Base-by-base conservation (phyloP, 257 asterid genomes). In the Vinca minor region DNA sequence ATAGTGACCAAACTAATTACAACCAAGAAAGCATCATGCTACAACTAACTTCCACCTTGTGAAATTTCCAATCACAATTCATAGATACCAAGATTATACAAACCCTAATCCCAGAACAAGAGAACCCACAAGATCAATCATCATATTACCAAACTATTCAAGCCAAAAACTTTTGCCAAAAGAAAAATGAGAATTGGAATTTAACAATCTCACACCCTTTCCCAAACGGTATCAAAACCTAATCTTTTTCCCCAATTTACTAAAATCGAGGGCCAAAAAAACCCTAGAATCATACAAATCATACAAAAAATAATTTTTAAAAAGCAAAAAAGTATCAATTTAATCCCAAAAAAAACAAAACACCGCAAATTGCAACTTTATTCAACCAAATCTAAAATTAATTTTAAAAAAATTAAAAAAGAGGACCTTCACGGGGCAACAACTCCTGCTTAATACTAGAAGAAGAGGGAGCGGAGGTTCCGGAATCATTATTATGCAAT, bases 351-450 rank as follows among this genome's bases (percentile, higher is more conserved):
- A 20, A 35, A 25, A 32, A 13, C 18, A 46, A 31, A 48, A 13
- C 4, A 21, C 4, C 20, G n/a, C 36, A 29, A 8, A 2, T 17
- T 31, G 23, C 41, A 6, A 7, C 42, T 29, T 29, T 55, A 17
- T 54, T n/a, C 17, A 12, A 21, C 7, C 49, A 23, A 32, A 50
- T 62, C 11, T n/a, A n/a, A n/a, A 38, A 44, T 59, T 54, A 1
- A 34, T 20, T 13, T 41, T 11, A 41, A 14, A 39, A 28, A 18
- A 2, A 2, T 34, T 34, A 34, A 39, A 58, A 36, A 23, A 9
- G 8, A 67, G 8, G 67, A 87, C 95, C 97, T 83, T 87, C 96
- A 23, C 81, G 78, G 59, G 94, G 70, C 72, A 72, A 72, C 34
- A 56, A 7, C 72, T 85, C 89, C 61, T 77, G 89, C 78, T 81